These are phyloP conservation scores for Alternaria arborescens DNA, from an alignment of 2,329 filamentous ascomycete species.

Conservation along the genomic window DNA sequence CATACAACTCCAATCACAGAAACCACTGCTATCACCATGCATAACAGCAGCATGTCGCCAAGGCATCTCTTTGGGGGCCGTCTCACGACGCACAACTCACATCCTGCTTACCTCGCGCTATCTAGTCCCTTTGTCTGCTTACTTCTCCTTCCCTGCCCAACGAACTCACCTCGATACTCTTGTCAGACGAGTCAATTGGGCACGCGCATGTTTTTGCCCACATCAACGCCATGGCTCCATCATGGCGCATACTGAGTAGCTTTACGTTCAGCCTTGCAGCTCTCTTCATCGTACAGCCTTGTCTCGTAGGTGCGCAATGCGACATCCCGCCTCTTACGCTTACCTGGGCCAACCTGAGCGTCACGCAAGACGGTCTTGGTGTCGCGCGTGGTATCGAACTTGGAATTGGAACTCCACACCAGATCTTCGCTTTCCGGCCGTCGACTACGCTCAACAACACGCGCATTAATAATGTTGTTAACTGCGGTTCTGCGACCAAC, in stretches of 20 bases:
- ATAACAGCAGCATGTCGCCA: neutral
- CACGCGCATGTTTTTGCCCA: neutral
- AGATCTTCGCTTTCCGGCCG: constrained; percentile 20
- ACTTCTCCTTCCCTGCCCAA: neutral
- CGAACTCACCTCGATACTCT: neutral
- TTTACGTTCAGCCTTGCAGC: neutral
- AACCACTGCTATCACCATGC: constrained; percentile 4
- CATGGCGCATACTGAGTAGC: neutral
- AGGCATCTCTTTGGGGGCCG: neutral
- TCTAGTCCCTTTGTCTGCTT: neutral
- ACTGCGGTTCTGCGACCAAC: constrained; percentile 14
- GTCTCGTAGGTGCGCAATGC: constrained; percentile 8
- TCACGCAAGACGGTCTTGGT: constrained; percentile 19
- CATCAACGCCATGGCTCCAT: constrained; percentile 2
- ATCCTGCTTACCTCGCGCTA: neutral
- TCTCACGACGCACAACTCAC: neutral
- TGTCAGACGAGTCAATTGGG: neutral
- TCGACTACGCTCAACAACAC: constrained; percentile 22
- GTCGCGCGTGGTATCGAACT: constrained; percentile 21
- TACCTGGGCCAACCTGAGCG: constrained; percentile 18
- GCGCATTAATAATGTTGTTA: constrained; percentile 17
- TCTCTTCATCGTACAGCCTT: neutral
- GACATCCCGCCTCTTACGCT: constrained; percentile 16
- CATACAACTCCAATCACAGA: neutral
- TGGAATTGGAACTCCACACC: constrained; percentile 18